Percentiles rank a stretch among this genome's conserved stretches.
Conservation (phyloP, 2,329 filamentous ascomycete genomes). For the Xylaria multiplex region DNA sequence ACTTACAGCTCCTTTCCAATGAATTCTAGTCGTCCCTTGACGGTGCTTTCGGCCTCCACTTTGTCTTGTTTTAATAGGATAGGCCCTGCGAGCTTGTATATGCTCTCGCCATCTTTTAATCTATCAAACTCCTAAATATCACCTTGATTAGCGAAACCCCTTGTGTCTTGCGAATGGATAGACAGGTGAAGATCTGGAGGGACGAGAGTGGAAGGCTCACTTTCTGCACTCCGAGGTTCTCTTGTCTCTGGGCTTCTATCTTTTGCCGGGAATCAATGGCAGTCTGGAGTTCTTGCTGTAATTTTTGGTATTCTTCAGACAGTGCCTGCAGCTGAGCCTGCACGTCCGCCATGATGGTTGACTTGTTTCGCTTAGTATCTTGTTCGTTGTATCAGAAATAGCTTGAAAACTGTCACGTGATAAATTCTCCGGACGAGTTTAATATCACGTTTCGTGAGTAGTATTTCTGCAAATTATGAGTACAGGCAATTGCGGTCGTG, state of each 20-base stretch:
- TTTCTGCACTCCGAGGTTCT: conserved; percentile 88
- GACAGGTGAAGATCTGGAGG: neutral
- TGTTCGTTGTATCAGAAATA: neutral
- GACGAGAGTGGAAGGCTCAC: conserved; percentile 54
- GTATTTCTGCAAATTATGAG: neutral
- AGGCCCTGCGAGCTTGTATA: conserved; percentile 95
- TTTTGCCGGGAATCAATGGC: conserved; percentile 84
- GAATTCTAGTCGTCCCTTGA: conserved; percentile 89
- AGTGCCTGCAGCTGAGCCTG: conserved; percentile 83
- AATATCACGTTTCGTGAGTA: too few relatives aligned
- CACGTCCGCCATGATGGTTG: conserved; percentile 69
- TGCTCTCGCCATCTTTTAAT: conserved; percentile 82
- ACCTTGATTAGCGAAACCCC: neutral
- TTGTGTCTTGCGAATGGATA: neutral
- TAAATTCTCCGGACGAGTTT: too few relatives aligned
- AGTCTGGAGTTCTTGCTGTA: conserved; percentile 86
- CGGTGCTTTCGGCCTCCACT: conserved; percentile 86
- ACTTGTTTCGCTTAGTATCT: neutral
- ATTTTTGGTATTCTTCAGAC: conserved; percentile 85
- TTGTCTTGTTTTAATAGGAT: conserved; percentile 95
- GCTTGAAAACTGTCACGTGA: neutral
- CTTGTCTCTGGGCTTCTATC: conserved; percentile 92
- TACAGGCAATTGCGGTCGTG: neutral
- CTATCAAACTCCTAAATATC: conserved; percentile 77
- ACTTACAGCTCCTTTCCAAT: conserved; percentile 92